phyloP scores from a whole-genome alignment of 2,329 filamentous ascomycete species.

The Parasarocladium wereldwijsianum region DNA sequence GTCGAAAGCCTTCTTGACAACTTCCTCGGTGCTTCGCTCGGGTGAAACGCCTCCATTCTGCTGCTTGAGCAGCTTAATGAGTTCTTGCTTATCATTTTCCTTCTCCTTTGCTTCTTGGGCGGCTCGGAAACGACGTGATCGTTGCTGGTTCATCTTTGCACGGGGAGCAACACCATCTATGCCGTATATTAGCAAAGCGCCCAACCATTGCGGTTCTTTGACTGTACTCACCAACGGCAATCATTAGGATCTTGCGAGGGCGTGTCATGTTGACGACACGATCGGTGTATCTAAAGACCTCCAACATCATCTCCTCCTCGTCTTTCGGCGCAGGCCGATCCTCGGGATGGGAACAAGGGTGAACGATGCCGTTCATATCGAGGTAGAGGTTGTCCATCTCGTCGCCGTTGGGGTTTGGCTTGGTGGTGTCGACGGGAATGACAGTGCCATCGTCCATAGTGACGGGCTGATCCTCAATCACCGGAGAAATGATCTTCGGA shows the following conservation, averaged over 20 bases:
- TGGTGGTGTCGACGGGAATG: slow-evolving; percentile 73
- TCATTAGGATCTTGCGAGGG: slow-evolving; percentile 89
- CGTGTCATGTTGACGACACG: slow-evolving; percentile 98
- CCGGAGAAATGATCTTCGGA: slow-evolving; percentile 88
- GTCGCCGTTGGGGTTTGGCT: slow-evolving; percentile 89
- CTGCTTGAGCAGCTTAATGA: slow-evolving; percentile 69
- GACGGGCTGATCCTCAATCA: slow-evolving; percentile 72
- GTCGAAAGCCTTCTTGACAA: slow-evolving; percentile 85
- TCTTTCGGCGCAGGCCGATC: slow-evolving; percentile 80
- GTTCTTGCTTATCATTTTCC: slow-evolving; percentile 77
- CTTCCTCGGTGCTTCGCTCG: slow-evolving; percentile 43
- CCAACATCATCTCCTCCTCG: slow-evolving; percentile 99
- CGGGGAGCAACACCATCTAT: slow-evolving; percentile 89
- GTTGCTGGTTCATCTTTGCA: slow-evolving; percentile 99
- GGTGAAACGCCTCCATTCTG: slow-evolving; percentile 55
- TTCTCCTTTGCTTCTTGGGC: slow-evolving; percentile 92
- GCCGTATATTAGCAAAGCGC: not conserved
- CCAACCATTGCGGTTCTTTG: not conserved
- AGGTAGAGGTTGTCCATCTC: slow-evolving; percentile 97
- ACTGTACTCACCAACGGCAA: slow-evolving; percentile 64
- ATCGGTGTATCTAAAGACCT: slow-evolving; percentile 97
- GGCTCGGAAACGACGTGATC: slow-evolving; percentile 84
- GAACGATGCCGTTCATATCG: slow-evolving; percentile 99
- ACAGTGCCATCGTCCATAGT: slow-evolving; percentile 67
- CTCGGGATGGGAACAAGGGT: slow-evolving; percentile 96